Evolutionary conservation across 1,284 basidiomycete species (phyloP).

Genomic region (Boletus smithii): DNA sequence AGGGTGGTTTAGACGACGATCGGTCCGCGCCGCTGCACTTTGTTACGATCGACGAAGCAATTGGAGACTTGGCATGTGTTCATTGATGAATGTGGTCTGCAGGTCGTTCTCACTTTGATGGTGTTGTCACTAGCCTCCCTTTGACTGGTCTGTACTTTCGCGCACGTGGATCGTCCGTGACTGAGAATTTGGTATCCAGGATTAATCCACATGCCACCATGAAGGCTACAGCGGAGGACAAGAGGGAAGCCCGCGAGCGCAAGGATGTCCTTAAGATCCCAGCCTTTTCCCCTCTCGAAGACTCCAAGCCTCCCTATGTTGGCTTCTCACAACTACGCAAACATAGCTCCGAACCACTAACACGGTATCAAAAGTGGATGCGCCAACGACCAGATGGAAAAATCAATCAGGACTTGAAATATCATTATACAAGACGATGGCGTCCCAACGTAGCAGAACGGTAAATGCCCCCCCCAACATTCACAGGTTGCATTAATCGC

Average conservation of each 20-base stretch:
- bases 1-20: slow-evolving; percentile 32
- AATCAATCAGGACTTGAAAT: slow-evolving; percentile 30
- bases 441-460: slow-evolving; percentile 44
- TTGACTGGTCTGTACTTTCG: slow-evolving; percentile 51
- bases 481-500: neutral
- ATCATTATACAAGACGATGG: slow-evolving; percentile 53
- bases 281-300: slow-evolving; percentile 39
- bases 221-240: slow-evolving; percentile 33
- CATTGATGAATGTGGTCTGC: slow-evolving; percentile 7
- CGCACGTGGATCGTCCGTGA: neutral
- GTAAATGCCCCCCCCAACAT: slow-evolving; percentile 35
- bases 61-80: slow-evolving; percentile 57
- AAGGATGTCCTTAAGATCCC: slow-evolving; percentile 39
- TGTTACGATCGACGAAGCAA: slow-evolving; percentile 60
- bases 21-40: slow-evolving; percentile 54
- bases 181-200: slow-evolving; percentile 36
- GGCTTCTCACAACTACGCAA: slow-evolving; percentile 46
- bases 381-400: slow-evolving; percentile 34
- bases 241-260: slow-evolving; percentile 33
- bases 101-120: slow-evolving; percentile 6
- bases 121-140: slow-evolving; percentile 44
- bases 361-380: slow-evolving; percentile 55
- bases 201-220: slow-evolving; percentile 46
- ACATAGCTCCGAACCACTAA: slow-evolving; percentile 49
- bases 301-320: slow-evolving; percentile 24